phyloP scores from a whole-genome alignment of 192 early-diverging fungal species.

The Coemansia sp. region DNA sequence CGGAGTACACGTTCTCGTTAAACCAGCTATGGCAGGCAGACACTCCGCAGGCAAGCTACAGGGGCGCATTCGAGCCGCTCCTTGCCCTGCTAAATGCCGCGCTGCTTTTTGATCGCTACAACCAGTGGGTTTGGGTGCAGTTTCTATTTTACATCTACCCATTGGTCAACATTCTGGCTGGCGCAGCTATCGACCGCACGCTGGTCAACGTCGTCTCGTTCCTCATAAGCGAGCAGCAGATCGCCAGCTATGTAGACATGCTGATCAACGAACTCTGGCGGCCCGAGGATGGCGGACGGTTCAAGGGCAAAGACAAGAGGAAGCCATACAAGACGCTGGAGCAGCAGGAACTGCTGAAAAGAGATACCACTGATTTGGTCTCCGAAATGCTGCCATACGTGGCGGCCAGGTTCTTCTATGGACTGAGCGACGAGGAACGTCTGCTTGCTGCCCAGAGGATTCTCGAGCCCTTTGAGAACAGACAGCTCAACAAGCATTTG shows the following conservation, averaged over 20 bases:
- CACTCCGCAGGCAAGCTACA: slow-evolving; percentile 27
- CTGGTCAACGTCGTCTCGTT: slow-evolving; percentile 44
- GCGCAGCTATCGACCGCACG: slow-evolving; percentile 47
- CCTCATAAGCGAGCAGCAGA: slow-evolving; percentile 45
- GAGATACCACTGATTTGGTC: slow-evolving; percentile 42
- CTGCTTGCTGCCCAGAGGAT: slow-evolving; percentile 42
- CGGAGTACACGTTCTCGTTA: slow-evolving; percentile 54
- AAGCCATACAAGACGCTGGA: slow-evolving; percentile 51
- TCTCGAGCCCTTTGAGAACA: slow-evolving; percentile 53
- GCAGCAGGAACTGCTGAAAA: slow-evolving; percentile 42
- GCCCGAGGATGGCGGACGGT: slow-evolving; percentile 42
- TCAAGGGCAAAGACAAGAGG: slow-evolving; percentile 23
- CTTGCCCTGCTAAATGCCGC: slow-evolving; percentile 34
- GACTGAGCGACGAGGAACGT: slow-evolving; percentile 32
- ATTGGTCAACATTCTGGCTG: slow-evolving; percentile 47
- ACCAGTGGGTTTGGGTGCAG: slow-evolving; percentile 53
- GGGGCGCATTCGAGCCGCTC: slow-evolving; percentile 43
- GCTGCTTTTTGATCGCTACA: slow-evolving; percentile 43
- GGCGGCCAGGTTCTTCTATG: slow-evolving; percentile 46
- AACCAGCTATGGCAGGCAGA: slow-evolving; percentile 52
- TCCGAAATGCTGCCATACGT: slow-evolving; percentile 48
- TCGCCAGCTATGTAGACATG: slow-evolving; percentile 31
- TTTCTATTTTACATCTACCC: slow-evolving; percentile 53
- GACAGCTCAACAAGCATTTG: slow-evolving; percentile 54
- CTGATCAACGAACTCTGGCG: slow-evolving; percentile 41